Conservation (phyloP, 2,329 filamentous ascomycete genomes). For the Pseudocercospora fuligena region DNA sequence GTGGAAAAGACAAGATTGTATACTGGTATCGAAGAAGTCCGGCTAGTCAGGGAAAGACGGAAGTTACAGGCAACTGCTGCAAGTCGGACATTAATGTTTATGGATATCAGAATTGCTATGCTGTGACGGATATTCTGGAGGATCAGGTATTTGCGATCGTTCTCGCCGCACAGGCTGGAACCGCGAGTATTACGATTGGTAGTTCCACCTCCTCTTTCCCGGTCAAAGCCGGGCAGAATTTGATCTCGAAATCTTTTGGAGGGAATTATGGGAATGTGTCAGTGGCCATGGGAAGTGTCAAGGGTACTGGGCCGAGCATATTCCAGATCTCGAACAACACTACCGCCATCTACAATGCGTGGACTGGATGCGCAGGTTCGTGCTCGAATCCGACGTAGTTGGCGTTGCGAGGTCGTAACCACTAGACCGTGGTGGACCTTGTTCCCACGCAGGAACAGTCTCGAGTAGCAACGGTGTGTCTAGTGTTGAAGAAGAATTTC, state of each 20-base stretch:
- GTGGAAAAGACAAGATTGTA: slow-evolving; percentile 41
- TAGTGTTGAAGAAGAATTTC: background rate
- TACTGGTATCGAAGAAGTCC: slow-evolving; percentile 53
- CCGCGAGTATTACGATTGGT: slow-evolving; percentile 48
- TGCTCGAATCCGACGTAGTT: background rate
- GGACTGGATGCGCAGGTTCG: slow-evolving; percentile 27
- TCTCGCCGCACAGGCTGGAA: slow-evolving; percentile 37
- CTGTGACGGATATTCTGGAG: slow-evolving; percentile 43
- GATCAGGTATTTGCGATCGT: slow-evolving; percentile 55
- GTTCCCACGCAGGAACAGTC: too few relatives aligned
- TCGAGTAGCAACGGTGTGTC: background rate
- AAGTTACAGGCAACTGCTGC: slow-evolving; percentile 41
- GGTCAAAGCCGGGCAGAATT: slow-evolving; percentile 27
- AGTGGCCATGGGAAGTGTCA: slow-evolving; percentile 43
- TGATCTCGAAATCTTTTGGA: slow-evolving; percentile 41
- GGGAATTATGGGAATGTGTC: slow-evolving; percentile 47
- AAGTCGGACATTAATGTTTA: slow-evolving; percentile 41
- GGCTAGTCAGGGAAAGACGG: slow-evolving; percentile 42
- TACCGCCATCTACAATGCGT: slow-evolving; percentile 35
- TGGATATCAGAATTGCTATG: slow-evolving; percentile 28
- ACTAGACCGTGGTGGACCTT: too few relatives aligned
- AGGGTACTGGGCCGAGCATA: slow-evolving; percentile 42
- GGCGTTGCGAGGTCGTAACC: too few relatives aligned
- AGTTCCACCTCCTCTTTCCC: slow-evolving; percentile 31
- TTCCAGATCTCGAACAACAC: slow-evolving; percentile 30